Evolutionary conservation across 768 basidiomycete species (phyloP).

Genomic region (Gautieria morchelliformis): DNA sequence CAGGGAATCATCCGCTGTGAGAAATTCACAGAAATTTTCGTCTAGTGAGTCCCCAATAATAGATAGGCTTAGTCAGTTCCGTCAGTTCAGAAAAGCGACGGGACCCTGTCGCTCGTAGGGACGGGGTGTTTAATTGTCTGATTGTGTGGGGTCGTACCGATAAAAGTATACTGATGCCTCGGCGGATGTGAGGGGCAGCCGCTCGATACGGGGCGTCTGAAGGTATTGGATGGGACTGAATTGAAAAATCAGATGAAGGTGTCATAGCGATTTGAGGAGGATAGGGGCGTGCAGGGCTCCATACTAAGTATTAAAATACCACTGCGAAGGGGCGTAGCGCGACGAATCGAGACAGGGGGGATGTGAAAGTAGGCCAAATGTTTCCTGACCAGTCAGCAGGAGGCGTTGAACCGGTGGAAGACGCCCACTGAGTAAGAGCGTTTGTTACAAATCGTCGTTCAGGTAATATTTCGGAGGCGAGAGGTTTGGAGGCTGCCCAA

Average conservation of each 20-base stretch:
- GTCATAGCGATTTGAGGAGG: not conserved
- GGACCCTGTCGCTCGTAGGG: not conserved
- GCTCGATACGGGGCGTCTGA: not conserved
- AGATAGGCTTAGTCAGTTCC: not conserved
- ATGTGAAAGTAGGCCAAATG: not conserved
- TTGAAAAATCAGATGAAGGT: not conserved
- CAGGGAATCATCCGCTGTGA: not conserved
- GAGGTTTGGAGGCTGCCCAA: not conserved
- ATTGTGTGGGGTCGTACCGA: not conserved
- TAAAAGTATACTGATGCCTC: not conserved
- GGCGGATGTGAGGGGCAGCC: not conserved
- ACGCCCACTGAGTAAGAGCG: not conserved
- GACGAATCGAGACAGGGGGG: not conserved
- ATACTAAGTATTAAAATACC: not conserved
- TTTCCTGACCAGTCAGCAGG: not conserved
- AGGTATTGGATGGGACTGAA: not conserved
- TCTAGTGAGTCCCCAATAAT: not conserved
- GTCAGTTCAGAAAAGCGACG: not conserved
- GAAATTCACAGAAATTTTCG: not conserved
- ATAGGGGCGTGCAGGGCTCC: not conserved
- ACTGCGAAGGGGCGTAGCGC: not conserved
- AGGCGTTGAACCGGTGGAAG: not conserved
- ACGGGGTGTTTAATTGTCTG: not conserved
- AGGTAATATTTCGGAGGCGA: not conserved
- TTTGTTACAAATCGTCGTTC: not conserved